Base-by-base conservation (phyloP, 2,329 filamentous ascomycete genomes). In the Nemania abortiva region DNA sequence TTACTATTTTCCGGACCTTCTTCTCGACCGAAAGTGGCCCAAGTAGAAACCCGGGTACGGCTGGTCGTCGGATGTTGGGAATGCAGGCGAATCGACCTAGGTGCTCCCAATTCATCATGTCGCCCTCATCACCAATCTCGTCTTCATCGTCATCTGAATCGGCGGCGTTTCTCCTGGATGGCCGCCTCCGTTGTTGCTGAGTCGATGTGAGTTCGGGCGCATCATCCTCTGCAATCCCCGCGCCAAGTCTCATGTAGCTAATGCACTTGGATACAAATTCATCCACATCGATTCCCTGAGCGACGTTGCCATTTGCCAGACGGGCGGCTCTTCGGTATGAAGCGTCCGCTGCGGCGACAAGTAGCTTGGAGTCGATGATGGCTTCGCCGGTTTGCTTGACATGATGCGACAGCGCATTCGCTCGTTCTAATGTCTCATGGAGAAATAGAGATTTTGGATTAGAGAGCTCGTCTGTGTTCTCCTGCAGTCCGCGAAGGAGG, bases 231-330 rank as follows among this genome's bases (percentile, higher is more conserved):
- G 81, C 81, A 27, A 88, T 87, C 11, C 86, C 87, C 7, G 86
- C 83, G 3, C 89, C 91, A 42, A 88, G 86, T 24, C 89, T 89
- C 94, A 98, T 98, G 78, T 92, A 98, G 3, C 88, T 88, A 68
- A 97, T 94, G 79, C 92, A 95, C 80, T 97, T 97, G 0, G 92
- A 92, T 15, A 98, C 89, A 76, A 98, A 97, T 75, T 97, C 93
- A 70, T 98, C 95, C 0, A 97, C 86, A 76, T 98, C 95, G 24
- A 99, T 83, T 7, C 94, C 93, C 59, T 91, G 89, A 2, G 89
- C 88, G 1, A 87, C 83, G 74, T 91, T 91, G 6, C 94, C 94
- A 34, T 93, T 85, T 1, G 91, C 89, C 29, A 97, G 85, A 60
- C 91, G 89, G 52, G 91, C 85, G 0, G 93, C 91, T 77, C 94